Evolutionary conservation across 148 eudicot genomes (phyloP), one percentile per base, ranked within the genome.

Genomic region (Fagopyrum tataricum): DNA sequence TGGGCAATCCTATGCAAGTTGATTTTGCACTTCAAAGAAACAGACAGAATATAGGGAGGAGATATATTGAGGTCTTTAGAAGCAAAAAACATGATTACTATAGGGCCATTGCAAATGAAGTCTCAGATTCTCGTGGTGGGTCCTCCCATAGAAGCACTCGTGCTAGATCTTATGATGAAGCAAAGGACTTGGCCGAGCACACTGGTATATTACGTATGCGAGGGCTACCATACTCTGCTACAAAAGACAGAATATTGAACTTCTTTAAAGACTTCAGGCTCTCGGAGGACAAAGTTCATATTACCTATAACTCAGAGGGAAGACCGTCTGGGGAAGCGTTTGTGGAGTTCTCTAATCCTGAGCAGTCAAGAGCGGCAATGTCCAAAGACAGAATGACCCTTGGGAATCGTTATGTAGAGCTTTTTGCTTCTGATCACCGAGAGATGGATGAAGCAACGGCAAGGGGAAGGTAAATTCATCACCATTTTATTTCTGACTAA

Each of bases 11-110:
- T 44, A 80, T 88, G 78, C 98, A 95, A 82, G 88, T 91, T 46
- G 98, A 95, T 76, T 91, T 83, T 81, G 98, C 98, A 17, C 89
- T 95, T 20, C 91, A 90, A 66, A 95, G 96, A 78, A 90, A 95
- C 74, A 87, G 91, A 84, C 96, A 90, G 59, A 90, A 90, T 78
- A 91, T 95, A 47, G 98, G 98, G 10, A 87, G 96, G 79, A 86
- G 98, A 77, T 94, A 94, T 76, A 93, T 94, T 48, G 98, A 94
- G 78, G 98, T 94, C 66, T 95, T 90, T 62, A 82, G 93, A 72
- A 83, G 97, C 88, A 88, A 84, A 72, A 88, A 85, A 71, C 86
- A 88, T 68, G 98, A 95, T 49, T 95, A 95, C 53, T 95, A 95
- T 48, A 91, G 85, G 84, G 97, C 97, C 9, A 85, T 95, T 58